These are phyloP conservation scores for Carex scoparia DNA, from an alignment of 176 grass and related monocot species.

Conservation along the genomic window DNA sequence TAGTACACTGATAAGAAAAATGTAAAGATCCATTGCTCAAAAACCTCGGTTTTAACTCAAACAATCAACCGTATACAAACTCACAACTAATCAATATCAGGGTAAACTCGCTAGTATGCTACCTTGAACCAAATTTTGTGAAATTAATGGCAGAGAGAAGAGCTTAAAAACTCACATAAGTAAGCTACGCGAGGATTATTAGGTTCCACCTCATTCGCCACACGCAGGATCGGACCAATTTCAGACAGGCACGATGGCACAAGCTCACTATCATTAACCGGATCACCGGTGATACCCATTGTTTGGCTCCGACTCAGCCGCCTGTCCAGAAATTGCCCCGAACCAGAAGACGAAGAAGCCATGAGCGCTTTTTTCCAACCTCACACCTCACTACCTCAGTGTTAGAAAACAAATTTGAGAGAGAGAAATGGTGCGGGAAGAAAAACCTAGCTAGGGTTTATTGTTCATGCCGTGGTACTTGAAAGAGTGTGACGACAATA, in stretches of 20 bases:
- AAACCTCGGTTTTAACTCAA: not conserved
- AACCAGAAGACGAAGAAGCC: slow-evolving; percentile 26
- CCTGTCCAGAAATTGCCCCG: slow-evolving; percentile 24
- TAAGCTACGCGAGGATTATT: slow-evolving; percentile 64
- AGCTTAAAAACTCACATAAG: slow-evolving; percentile 43
- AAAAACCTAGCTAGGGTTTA: slow-evolving; percentile 32
- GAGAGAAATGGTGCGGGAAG: not conserved
- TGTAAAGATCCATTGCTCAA: not conserved
- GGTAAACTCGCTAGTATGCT: not conserved
- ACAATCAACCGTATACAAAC: not conserved
- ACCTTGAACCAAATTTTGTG: not conserved
- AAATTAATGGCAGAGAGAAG: not conserved
- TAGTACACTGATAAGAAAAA: not conserved
- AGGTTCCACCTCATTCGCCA: slow-evolving; percentile 71
- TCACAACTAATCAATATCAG: not conserved
- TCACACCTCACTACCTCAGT: not conserved
- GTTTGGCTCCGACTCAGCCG: slow-evolving; percentile 54
- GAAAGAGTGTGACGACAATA: not conserved
- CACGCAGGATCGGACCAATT: slow-evolving; percentile 72
- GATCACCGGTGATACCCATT: slow-evolving; percentile 38
- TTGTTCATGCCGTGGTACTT: not conserved
- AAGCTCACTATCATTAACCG: slow-evolving; percentile 68
- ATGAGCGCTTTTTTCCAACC: slow-evolving; percentile 6
- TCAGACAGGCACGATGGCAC: slow-evolving; percentile 61
- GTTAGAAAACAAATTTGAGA: not conserved